Base-by-base conservation (phyloP, 441 rosid species). In the Breynia disticha region DNA sequence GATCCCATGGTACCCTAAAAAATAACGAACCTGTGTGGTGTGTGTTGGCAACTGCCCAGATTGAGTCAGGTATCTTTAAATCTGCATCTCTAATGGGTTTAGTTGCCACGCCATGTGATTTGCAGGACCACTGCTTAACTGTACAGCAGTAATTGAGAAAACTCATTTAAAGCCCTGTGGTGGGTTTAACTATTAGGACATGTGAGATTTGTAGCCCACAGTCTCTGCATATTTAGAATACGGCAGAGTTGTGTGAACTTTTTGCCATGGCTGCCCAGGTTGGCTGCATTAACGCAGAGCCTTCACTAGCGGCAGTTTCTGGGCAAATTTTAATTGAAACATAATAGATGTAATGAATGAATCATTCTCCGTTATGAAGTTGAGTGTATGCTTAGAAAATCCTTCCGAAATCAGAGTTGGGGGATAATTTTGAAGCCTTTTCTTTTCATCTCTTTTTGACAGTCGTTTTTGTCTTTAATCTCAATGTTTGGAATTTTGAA, bases 221-320 rank as follows among this genome's bases (percentile, higher is more conserved):
- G 62, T 58, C 61, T 52, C 52, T 77, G 71, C 74, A 72, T 81
- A 76, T 61, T 79, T 11, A 76, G 77, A 73, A 67, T 74, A 76
- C 82, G 67, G 71, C 70, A 67, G 61, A 64, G 59, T 48, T 13
- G 16, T 58, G 45, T 67, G 66, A 55, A 73, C 64, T 68, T 54
- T 51, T 54, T 65, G 69, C 66, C 76, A 67, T 81, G 80, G 76
- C 82, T 85, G 97, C 98, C 97, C 97, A 93, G 96, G 98, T 83
- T 78, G 98, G 98, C 75, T 66, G 73, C 70, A 70, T 70, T 68
- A 41, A 69, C 72, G 71, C 72, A 67, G n/a, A 57, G 88, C 95
- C 97, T 89, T 84, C 97, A 81, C 98, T 86, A 53, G 98, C 76
- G 97, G 97, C 95, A 88, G 94, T 84, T 80, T 74, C 76, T 74